Evolutionary conservation across 2,329 filamentous ascomycete species (phyloP).

Genomic region (Paecilomyces formosus): DNA sequence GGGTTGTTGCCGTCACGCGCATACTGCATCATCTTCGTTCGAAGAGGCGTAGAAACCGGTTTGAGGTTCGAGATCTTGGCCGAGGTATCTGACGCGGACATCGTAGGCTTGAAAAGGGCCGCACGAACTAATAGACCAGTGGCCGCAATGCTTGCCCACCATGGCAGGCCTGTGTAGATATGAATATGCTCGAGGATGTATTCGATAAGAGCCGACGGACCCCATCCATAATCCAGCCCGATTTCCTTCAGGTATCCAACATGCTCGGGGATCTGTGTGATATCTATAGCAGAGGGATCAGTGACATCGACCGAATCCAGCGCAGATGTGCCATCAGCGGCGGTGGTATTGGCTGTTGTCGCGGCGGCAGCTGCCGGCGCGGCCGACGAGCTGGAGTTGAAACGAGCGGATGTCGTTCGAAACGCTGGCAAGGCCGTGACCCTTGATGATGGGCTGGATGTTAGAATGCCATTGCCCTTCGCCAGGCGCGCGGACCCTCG

Average conservation of each 20-base stretch:
- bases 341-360: conserved; percentile 4
- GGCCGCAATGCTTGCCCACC: conserved; percentile 68
- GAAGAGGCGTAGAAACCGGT: conserved; percentile 50
- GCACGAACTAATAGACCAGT: conserved; percentile 60
- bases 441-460: conserved; percentile 15
- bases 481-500: conserved; percentile 13
- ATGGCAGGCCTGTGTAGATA: conserved; percentile 65
- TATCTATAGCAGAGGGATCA: conserved; percentile 20
- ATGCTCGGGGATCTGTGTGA: conserved; percentile 59
- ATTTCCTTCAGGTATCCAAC: conserved; percentile 77
- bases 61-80: conserved; percentile 57
- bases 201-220: conserved; percentile 66
- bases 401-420: conserved; percentile 23
- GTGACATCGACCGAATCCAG: conserved; percentile 9
- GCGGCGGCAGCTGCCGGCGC: conserved; percentile 10
- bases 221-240: conserved; percentile 82
- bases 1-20: conserved; percentile 39
- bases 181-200: conserved; percentile 77
- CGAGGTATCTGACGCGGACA: conserved; percentile 53
- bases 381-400: conserved; percentile 29
- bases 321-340: not conserved
- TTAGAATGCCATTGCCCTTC: conserved; percentile 13
- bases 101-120: conserved; percentile 57
- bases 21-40: conserved; percentile 45
- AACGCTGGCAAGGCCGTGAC: conserved; percentile 11